Evolutionary conservation across 2,329 filamentous ascomycete species (phyloP).

Genomic region (Aspergillus costaricaensis): DNA sequence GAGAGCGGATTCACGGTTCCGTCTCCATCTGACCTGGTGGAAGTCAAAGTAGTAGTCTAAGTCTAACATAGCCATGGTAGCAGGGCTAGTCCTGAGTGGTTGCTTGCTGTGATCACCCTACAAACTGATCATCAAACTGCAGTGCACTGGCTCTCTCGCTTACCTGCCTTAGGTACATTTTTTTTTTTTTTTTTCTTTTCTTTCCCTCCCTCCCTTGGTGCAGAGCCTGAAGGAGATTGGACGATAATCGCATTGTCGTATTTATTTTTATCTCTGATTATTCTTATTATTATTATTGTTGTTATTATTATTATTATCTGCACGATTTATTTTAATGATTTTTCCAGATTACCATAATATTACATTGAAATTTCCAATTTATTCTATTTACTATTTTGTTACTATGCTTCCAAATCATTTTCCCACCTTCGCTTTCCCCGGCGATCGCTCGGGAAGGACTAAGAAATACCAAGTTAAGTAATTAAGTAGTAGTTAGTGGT

Average conservation of each 20-base stretch:
- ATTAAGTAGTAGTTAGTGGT: too few relatives aligned
- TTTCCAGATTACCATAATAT: neutral
- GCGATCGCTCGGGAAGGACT: slow-evolving; percentile 5
- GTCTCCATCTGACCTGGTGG: neutral
- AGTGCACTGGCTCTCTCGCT: slow-evolving; percentile 1
- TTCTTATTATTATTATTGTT: slow-evolving; percentile 11
- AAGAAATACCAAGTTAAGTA: neutral
- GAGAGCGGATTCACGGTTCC: neutral
- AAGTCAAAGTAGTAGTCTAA: neutral
- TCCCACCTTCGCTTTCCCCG: neutral
- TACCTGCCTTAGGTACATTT: slow-evolving; percentile 4
- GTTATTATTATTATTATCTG: neutral
- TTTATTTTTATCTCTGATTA: slow-evolving; percentile 6
- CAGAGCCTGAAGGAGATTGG: neutral
- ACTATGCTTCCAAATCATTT: neutral
- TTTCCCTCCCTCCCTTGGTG: neutral
- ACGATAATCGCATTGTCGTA: slow-evolving; percentile 1
- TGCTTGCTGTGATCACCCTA: slow-evolving; percentile 21
- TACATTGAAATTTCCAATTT: neutral
- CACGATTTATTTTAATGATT: slow-evolving; percentile 3
- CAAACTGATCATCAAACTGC: slow-evolving; percentile 16
- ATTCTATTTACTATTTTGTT: neutral
- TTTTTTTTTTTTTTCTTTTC: too few relatives aligned
- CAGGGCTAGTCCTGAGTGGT: neutral
- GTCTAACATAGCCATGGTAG: slow-evolving; percentile 19